These are phyloP conservation scores for Cladosporium sp. DNA, from an alignment of 2,329 filamentous ascomycete genomes.

Conservation along the genomic window DNA sequence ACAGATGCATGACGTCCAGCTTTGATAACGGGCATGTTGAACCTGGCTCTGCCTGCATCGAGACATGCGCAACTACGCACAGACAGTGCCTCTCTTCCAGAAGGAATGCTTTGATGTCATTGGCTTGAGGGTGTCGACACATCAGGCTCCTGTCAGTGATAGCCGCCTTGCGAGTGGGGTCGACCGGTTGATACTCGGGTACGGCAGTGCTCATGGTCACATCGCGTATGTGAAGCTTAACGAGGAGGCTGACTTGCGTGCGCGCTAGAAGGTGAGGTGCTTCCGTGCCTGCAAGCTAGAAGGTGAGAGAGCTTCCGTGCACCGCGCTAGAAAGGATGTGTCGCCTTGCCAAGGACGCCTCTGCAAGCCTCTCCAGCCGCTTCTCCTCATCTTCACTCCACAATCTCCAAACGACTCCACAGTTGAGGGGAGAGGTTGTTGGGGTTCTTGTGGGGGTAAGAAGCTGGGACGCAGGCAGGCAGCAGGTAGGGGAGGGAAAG, in stretches of 20 bases:
- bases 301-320: not conserved
- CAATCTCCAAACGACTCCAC: constrained; percentile 6
- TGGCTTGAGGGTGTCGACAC: not conserved
- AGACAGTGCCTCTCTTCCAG: not conserved
- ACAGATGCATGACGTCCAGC: not conserved
- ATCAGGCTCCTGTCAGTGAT: not conserved
- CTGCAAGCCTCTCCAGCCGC: not conserved
- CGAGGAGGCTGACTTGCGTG: not conserved
- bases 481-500: not conserved
- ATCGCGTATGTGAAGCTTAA: not conserved
- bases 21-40: not conserved
- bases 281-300: constrained; percentile 2
- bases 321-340: not conserved
- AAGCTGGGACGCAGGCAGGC: not conserved
- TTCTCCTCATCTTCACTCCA: constrained; percentile 10
- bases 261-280: not conserved
- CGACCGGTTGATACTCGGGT: not conserved
- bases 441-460: not conserved
- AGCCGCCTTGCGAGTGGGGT: not conserved
- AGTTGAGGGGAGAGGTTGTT: not conserved
- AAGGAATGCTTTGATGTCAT: not conserved
- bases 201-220: not conserved
- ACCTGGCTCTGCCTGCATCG: not conserved
- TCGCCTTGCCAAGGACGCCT: not conserved
- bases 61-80: not conserved